Percentiles rank a stretch among this genome's conserved stretches.
Evolutionary conservation across 139 green algal species (phyloP).

Genomic region (Mesostigma viride): DNA sequence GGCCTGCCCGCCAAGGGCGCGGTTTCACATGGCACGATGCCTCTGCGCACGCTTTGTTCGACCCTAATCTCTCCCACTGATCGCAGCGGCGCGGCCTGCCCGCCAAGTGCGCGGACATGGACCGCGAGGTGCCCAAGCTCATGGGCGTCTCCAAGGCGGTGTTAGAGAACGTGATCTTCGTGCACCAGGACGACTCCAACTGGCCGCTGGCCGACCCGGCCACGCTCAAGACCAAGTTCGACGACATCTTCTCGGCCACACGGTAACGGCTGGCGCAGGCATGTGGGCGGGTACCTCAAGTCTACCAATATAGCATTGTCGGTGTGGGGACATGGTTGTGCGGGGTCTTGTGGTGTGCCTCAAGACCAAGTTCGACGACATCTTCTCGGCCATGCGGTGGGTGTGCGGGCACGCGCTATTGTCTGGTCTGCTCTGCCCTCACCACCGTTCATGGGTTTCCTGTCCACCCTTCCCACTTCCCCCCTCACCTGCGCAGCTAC

Average conservation of each 20-base stretch:
- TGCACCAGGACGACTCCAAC: conserved; percentile 96
- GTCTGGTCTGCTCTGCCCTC: too few species aligned
- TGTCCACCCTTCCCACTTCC: too few species aligned
- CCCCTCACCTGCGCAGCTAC: too few species aligned
- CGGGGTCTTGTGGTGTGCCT: too few species aligned
- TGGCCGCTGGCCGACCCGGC: conserved; percentile 84
- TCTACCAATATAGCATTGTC: too few species aligned
- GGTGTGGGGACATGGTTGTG: too few species aligned
- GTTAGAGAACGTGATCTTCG: conserved; percentile 97
- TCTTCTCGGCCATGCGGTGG: conserved; percentile 95
- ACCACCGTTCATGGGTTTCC: too few species aligned
- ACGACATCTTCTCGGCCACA: conserved; percentile 95
- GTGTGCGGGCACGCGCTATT: conserved; percentile 1
- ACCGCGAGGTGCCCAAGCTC: conserved; percentile 70
- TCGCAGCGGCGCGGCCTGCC: too few species aligned
- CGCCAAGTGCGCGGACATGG: conserved; percentile 89
- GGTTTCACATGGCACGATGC: too few species aligned
- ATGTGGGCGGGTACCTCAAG: neutral
- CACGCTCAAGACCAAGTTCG: conserved; percentile 92
- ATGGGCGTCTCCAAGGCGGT: conserved; percentile 92
- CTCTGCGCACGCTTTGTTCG: too few species aligned
- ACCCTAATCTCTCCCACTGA: too few species aligned
- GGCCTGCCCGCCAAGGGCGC: too few species aligned
- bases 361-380: conserved; percentile 97
- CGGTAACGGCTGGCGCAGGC: conserved; percentile 53